Evolutionary conservation across 2,329 filamentous ascomycete species (phyloP), one percentile per base, ranked within the genome.

Genomic region (Microascus cirrosus): DNA sequence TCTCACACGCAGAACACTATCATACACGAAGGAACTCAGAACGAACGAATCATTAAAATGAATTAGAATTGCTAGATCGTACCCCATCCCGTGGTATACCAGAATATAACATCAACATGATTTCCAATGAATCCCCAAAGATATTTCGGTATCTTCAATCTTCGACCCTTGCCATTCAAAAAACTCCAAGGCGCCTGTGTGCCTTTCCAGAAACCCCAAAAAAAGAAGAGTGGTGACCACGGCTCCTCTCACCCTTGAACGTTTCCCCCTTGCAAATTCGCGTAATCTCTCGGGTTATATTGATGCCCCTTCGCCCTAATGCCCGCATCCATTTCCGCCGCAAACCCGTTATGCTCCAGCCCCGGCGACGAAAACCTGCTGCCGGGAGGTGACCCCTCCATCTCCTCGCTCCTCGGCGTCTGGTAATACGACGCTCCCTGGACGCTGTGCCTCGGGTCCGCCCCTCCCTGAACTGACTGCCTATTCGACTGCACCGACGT

Each of bases 251-350:
- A 45, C 8, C 39, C 2, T 3, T 7, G 6, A 6, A 45, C 39
- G 2, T 45, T 13, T 20, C 2, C 53, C 22, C 12, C 50, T 15
- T 42, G 50, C 11, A 64, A 36, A 32, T 62, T 63, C 6, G 64
- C 69, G 45, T 73, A 76, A 56, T 75, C 72, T 1, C 68, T 67
- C 3, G 73, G 72, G 24, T 76, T 76, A 58, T 75, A 75, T 6
- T 59, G 58, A 20, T 71, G 70, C 1, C 61, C 54, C 20, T n/a
- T 35, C 24, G 32, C 52, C 56, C 61, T 64, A 10, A 66, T 59
- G 7, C 59, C 8, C 62, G 18, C 35, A 22, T 34, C 42, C 28
- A 82, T 60, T 58, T 78, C 77, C 0, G 70, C 69, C 0, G 74
- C 62, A 58, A 74, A 77, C 1, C 65, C 66, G 62, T 73, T 74